Conservation (phyloP, 768 basidiomycete species). For the Suillus clintonianus region DNA sequence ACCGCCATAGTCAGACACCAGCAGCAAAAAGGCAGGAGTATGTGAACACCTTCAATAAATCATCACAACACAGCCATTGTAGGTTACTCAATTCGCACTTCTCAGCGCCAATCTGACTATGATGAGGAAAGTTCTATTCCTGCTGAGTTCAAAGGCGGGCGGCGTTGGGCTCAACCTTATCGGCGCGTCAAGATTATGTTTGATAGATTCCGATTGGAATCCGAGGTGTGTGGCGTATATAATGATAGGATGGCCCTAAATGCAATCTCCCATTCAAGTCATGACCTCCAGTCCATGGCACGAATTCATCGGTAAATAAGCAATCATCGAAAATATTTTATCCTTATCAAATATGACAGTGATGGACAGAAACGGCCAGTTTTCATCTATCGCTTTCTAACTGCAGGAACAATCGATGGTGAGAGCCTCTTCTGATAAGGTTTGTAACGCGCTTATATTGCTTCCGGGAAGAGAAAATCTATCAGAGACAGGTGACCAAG, state of each 20-base stretch:
- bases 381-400: conserved; percentile 85
- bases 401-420: conserved; percentile 91
- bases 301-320: conserved; percentile 80
- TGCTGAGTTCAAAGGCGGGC: conserved; percentile 93
- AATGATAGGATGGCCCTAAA: neutral
- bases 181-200: conserved; percentile 84
- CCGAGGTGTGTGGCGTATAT: conserved; percentile 57
- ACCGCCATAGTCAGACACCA: conserved; percentile 62
- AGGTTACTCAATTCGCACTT: conserved; percentile 8
- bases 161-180: conserved; percentile 93
- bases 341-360: conserved; percentile 39
- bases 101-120: neutral
- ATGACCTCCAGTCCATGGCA: conserved; percentile 97
- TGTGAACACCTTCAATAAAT: conserved; percentile 87
- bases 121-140: conserved; percentile 68
- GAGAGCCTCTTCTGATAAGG: conserved; percentile 14
- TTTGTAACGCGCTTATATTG: conserved; percentile 3
- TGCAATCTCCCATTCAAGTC: conserved; percentile 43
- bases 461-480: conserved; percentile 73
- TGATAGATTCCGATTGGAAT: conserved; percentile 94
- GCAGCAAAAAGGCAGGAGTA: conserved; percentile 79
- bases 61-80: conserved; percentile 73
- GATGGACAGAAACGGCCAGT: conserved; percentile 94
- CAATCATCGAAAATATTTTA: conserved; percentile 6
- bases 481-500: conserved; percentile 93